Percentiles rank a stretch among this genome's conserved stretches.
phyloP scores from a whole-genome alignment of 352 stramenopile genomes.

The Sclerospora graminicola region DNA sequence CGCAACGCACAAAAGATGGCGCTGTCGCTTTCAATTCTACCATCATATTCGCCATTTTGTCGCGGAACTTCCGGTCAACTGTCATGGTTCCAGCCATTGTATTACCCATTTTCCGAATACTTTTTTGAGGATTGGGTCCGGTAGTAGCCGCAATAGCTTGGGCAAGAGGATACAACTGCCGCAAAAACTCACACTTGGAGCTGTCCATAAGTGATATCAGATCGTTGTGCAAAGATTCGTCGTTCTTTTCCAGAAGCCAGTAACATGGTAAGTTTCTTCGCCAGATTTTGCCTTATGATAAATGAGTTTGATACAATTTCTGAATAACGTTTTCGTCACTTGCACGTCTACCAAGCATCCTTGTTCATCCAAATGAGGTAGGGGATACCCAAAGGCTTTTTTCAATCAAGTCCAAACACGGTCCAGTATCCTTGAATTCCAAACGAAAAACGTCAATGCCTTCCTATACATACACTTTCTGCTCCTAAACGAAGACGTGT shows the following conservation, averaged over 20 bases:
- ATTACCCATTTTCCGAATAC: slow-evolving; percentile 65
- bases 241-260: no score
- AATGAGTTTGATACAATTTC: slow-evolving; percentile 86
- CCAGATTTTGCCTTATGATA: slow-evolving; percentile 78
- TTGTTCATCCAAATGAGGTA: slow-evolving; percentile 94
- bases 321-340: slow-evolving; percentile 89
- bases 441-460: slow-evolving; percentile 89
- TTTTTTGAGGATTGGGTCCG: slow-evolving; percentile 40
- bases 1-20: no score
- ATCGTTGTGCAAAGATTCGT: no score
- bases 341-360: slow-evolving; percentile 87
- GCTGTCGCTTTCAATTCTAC: slow-evolving; percentile 66
- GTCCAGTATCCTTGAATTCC: slow-evolving; percentile 90
- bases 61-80: no score
- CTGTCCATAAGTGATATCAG: no score
- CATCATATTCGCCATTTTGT: slow-evolving; percentile 85
- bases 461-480: slow-evolving; percentile 96
- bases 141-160: no score
- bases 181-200: no score
- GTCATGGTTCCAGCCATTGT: no score
- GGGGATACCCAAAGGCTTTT: slow-evolving; percentile 87
- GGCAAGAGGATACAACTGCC: no score
- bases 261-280: slow-evolving; percentile 93
- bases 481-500: slow-evolving; percentile 96
- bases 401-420: slow-evolving; percentile 91